Evolutionary conservation across 306 rosid species (phyloP), one percentile per base, ranked within the genome.

Genomic region (Glycine soja): DNA sequence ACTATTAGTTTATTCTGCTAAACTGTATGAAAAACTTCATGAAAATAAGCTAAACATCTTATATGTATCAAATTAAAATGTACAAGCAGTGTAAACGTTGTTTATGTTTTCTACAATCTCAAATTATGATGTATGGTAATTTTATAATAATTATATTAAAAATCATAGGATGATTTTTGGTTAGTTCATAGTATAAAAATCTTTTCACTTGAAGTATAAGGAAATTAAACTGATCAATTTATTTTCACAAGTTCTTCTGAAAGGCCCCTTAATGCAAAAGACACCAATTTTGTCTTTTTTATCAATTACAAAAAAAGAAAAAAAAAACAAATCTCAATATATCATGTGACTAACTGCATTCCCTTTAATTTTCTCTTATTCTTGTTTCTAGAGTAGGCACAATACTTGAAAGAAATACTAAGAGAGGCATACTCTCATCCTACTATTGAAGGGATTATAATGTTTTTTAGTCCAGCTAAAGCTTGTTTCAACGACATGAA

Each of bases 341-440:
- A 64, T 0, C 36, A 58, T 9, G 12, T 59, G 14, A 59, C 65
- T 65, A 47, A 65, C 3, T 65, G 51, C 71, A 65, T 8, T 40
- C 4, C 12, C 34, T n/a, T 66, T 1, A 15, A 34, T 4, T 8
- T 43, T 2, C 38, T 34, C n/a, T 18, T 3, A 16, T 67, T 67
- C 10, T 59, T 64, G 70, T 68, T 58, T 79, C 15, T 30, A 71
- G 43, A 46, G 51, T 88, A 94, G 98, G 89, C 89, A n/a, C 68
- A 90, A 65, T 77, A 88, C 77, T 88, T 91, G 80, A 97, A 91
- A 75, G 91, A 88, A 59, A 59, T 92, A 65, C 81, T 92, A 50
- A 81, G 91, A 79, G 97, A 94, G 80, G 95, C 68, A 0, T 94
- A 88, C 71, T 80, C 95, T 12, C 94, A 91, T 82, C 95, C 91